Base-by-base conservation (phyloP, 208 protist genomes). In the Acanthamoeba healyi region DNA sequence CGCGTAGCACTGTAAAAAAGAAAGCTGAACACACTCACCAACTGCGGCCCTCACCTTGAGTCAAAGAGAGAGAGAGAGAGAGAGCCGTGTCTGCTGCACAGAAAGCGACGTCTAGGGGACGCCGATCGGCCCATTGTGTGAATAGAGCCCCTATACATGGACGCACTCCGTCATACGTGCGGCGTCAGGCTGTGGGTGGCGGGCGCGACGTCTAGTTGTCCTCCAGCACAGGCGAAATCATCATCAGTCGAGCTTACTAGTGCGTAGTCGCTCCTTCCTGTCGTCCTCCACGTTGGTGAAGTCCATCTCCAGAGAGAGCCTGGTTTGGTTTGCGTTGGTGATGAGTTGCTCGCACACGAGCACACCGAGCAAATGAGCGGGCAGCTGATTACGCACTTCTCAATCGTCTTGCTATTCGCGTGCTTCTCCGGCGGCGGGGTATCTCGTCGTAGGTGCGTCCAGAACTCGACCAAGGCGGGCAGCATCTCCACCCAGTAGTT, bases 401-500 rank as follows among this genome's bases (percentile, higher is more conserved):
- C 77, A 24, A 86, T 17, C 12, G 44, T 22, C 44, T 49, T 32
- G 77, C 77, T 86, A 44, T 86, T 86, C 0, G 40, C 77, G 44
- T 91, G 84, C 34, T 70, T 65, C 38, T 72, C 84, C n/a, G 49
- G 32, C 29, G 84, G 84, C 4, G 56, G 36, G 12, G 38, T 91
- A 15, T 91, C 36, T 10, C 54, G 84, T 72, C 49, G 32, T 34
- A 91, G 19, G 56, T 91, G 56, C 54, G 49, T 72, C 49, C 84
- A 72, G 29, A 91, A 91, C 56, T 91, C 84, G 36, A 72, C 58
- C 17, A 91, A 29, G 40, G 84, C 84, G 26, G 49, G 56, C 17
- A 91, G 40, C 58, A 91, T 46, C 42, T 72, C 49, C 54, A 72
- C 26, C 84, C 84, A 91, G 34, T 91, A 91, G 24, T 46, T 24